These are phyloP conservation scores for Schoenoplectus tabernaemontani DNA, from an alignment of 202 grass and related monocot genomes.

Conservation along the genomic window DNA sequence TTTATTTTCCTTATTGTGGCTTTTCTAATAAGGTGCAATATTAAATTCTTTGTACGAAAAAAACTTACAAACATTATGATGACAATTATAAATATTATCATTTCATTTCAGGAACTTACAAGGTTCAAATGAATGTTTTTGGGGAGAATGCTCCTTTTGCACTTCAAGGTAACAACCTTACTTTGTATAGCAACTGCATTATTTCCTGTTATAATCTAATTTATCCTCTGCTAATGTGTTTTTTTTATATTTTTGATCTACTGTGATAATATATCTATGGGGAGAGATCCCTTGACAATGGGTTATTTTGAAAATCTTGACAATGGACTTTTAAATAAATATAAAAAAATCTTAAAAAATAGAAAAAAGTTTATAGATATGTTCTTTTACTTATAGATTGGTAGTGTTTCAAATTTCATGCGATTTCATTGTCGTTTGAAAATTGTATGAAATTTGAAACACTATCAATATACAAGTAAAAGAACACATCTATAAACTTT, in stretches of 20 bases:
- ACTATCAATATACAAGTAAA: too few relatives aligned
- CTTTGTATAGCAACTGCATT: not conserved
- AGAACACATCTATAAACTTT: too few relatives aligned
- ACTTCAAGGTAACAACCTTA: conserved; percentile 28
- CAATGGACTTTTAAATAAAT: too few relatives aligned
- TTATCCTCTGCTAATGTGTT: not conserved
- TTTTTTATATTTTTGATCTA: not conserved
- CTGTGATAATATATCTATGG: not conserved
- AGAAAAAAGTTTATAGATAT: too few relatives aligned
- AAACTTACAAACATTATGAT: not conserved
- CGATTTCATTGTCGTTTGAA: too few relatives aligned
- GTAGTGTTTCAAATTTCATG: too few relatives aligned
- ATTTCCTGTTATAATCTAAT: not conserved
- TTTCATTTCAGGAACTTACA: conserved; percentile 15
- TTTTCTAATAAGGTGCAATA: not conserved
- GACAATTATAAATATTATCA: not conserved
- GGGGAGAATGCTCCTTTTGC: conserved; percentile 32
- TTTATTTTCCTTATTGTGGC: not conserved
- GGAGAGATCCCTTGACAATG: too few relatives aligned
- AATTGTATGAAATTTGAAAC: too few relatives aligned
- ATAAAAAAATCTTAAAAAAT: too few relatives aligned
- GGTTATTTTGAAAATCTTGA: too few relatives aligned
- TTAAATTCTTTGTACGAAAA: not conserved
- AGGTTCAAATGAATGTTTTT: not conserved
- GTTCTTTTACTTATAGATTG: too few relatives aligned